These are phyloP conservation scores for Nissolia schottii DNA, from an alignment of 306 rosid species.

Conservation along the genomic window DNA sequence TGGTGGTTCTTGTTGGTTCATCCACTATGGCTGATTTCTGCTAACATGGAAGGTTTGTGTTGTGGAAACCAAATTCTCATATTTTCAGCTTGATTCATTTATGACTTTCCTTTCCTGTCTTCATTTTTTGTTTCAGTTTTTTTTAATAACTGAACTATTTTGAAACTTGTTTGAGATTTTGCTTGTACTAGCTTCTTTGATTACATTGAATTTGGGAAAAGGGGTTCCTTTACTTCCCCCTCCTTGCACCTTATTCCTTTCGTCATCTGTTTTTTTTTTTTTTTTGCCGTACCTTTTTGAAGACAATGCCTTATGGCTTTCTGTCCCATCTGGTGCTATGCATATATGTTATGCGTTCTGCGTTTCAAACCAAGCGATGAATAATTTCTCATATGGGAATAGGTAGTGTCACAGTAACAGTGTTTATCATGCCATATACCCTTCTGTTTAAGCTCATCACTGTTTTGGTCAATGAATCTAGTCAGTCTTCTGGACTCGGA, in stretches of 20 bases:
- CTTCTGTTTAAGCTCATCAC: background rate
- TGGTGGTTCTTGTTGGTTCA: slow-evolving; percentile 53
- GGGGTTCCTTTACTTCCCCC: background rate
- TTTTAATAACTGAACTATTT: background rate
- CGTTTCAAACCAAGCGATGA: background rate
- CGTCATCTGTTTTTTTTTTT: background rate
- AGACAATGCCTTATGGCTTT: slow-evolving; percentile 21
- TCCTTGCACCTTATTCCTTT: background rate
- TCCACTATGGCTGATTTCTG: slow-evolving; percentile 71
- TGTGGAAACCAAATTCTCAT: background rate
- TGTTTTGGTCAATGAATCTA: background rate
- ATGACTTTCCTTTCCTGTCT: background rate
- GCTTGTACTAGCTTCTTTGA: background rate
- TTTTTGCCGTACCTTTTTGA: background rate
- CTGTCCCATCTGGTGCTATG: background rate
- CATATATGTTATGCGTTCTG: slow-evolving; percentile 6
- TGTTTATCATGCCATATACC: slow-evolving; percentile 10
- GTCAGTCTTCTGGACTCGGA: background rate
- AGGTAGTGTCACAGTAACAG: slow-evolving; percentile 8
- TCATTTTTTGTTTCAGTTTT: background rate
- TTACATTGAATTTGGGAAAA: background rate
- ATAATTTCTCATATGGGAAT: background rate
- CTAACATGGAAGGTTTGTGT: slow-evolving; percentile 94
- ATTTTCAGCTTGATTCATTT: slow-evolving; percentile 11
- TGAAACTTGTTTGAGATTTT: background rate